phyloP scores from a whole-genome alignment of 1,284 basidiomycete genomes.

The Ganoderma multipileum region DNA sequence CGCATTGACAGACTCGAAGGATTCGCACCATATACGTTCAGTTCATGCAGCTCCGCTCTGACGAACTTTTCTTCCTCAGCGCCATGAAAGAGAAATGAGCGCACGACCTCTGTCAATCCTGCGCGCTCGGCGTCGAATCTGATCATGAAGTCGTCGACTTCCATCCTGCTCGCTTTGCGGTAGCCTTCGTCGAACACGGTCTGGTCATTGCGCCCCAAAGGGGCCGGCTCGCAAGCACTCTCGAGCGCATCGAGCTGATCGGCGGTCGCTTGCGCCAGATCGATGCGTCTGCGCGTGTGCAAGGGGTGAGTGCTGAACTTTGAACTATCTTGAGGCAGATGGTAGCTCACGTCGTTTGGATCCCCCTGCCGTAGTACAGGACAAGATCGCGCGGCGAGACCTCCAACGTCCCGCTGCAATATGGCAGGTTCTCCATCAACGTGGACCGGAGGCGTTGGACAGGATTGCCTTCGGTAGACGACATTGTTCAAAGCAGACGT shows the following conservation, averaged over 20 bases:
- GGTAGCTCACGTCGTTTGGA: neutral
- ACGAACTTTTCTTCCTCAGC: constrained; percentile 16
- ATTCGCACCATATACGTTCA: constrained; percentile 32
- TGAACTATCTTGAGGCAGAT: neutral
- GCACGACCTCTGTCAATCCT: constrained; percentile 1
- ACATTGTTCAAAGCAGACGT: too few relatives aligned
- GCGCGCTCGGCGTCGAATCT: constrained; percentile 19
- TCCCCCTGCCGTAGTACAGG: neutral
- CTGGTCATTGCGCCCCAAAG: constrained; percentile 30
- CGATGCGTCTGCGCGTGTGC: neutral
- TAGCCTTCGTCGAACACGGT: constrained; percentile 33
- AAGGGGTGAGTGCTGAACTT: neutral
- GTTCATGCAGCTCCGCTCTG: constrained; percentile 41
- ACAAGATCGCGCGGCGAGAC: neutral
- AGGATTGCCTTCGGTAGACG: neutral
- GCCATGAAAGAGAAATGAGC: neutral
- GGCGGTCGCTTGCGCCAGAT: neutral
- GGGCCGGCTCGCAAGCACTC: constrained; percentile 30
- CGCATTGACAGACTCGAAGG: neutral
- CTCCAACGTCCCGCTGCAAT: neutral
- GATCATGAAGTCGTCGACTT: constrained; percentile 23
- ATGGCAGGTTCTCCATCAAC: neutral
- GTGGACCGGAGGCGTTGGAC: neutral
- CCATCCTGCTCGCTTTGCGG: constrained; percentile 34
- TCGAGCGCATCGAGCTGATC: constrained; percentile 11